phyloP scores from a whole-genome alignment of 495 filamentous ascomycete species.

The Aspergillus cavernicola region DNA sequence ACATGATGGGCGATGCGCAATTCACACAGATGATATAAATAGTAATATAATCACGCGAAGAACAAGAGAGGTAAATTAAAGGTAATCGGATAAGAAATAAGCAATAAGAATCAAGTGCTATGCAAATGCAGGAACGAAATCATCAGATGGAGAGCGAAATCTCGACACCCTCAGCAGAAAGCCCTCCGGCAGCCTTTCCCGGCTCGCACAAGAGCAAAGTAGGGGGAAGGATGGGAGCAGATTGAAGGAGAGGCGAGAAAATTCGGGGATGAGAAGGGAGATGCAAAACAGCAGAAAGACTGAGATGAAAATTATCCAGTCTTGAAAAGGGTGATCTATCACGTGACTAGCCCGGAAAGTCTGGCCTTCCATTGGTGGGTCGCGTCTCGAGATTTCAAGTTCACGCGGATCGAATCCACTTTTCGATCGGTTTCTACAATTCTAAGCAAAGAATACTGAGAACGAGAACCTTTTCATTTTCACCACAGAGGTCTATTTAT shows the following conservation, averaged over 20 bases:
- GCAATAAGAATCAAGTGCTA: constrained; percentile 15
- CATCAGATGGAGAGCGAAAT: constrained; percentile 3
- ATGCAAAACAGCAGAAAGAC: neutral
- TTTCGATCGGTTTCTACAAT: neutral
- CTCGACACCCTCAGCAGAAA: constrained; percentile 4
- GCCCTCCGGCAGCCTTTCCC: constrained; percentile 32
- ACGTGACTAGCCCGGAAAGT: neutral
- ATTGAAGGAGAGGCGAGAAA: constrained; percentile 21
- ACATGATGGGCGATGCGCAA: constrained; percentile 33
- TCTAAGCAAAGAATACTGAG: neutral
- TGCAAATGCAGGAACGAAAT: constrained; percentile 14
- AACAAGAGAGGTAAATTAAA: neutral
- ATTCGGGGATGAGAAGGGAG: neutral
- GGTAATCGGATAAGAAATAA: neutral
- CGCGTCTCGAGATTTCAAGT: neutral
- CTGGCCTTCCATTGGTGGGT: neutral
- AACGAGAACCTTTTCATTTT: neutral
- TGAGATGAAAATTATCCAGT: constrained; percentile 10
- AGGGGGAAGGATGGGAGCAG: constrained; percentile 11
- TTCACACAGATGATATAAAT: neutral
- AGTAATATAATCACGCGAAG: constrained; percentile 7
- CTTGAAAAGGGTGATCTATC: constrained; percentile 3
- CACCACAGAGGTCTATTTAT: neutral
- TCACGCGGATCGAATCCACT: too few species aligned
- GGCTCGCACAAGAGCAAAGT: neutral